Base-by-base conservation (phyloP, 2,329 filamentous ascomycete species). In the Phyllosticta ampelicida region DNA sequence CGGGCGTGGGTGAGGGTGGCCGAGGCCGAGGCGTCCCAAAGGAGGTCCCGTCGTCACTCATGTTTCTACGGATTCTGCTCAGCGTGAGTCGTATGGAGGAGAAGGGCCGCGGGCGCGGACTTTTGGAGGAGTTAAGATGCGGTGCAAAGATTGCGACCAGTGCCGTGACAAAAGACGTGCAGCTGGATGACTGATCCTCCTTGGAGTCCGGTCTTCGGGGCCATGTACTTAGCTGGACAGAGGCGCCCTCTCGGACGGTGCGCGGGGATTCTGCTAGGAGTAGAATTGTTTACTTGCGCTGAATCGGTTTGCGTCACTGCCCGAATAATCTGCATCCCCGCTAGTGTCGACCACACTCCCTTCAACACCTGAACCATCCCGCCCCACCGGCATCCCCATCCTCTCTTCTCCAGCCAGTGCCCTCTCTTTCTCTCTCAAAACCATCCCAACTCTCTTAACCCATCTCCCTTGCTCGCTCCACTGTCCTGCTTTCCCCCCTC, bases 291-390 rank as follows among this genome's bases (percentile, higher is more conserved):
- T 28, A 49, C 26, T 58, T 36, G 49, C 36, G 30, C 29, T 48
- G 16, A 19, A 3, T 50, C 10, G 48, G 13, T 51, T 44, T 20
- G 21, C 49, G 52, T 58, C 56, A 58, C 51, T 57, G 9, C 20
- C 56, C 56, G 56, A 58, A 54, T 49, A 54, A 54, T 54, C 56
- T 52, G 56, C 56, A 50, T 54, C 56, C 56, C 56, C 56, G 54
- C 56, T 52, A 58, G 28, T 21, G 20, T 53, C 21, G 21, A 53
- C 51, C 51, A 53, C 16, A 53, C 51, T 53, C 51, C 51, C 20
- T 53, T 53, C 56, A 48, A 58, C 56, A 36, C 51, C 55, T 52
- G 23, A 26, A 18, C 55, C 29, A n/a, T 53, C 56, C 51, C 49
- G 11, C 49, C 30, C 26, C 53, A 16, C 20, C 53, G n/a, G 54